A percentile compares a stretch with the other conserved stretches of the same genome.
Evolutionary conservation across 2,329 filamentous ascomycete species (phyloP).

Genomic region (Alternaria sp.): DNA sequence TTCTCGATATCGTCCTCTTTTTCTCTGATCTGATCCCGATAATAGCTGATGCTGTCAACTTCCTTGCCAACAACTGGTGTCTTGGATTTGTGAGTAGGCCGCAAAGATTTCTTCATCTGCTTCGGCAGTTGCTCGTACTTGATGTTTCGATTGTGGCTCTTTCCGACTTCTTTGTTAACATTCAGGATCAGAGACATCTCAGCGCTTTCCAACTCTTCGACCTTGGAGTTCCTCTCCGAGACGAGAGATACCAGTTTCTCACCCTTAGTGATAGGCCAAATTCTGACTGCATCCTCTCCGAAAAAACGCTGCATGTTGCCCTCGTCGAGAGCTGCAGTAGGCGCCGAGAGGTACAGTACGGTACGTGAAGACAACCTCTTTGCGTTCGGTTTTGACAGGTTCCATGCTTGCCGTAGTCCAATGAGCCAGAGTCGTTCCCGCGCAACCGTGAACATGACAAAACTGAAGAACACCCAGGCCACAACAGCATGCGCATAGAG

Average conservation of each 20-base stretch:
- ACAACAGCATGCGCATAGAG: slow-evolving; percentile 82
- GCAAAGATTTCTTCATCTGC: slow-evolving; percentile 70
- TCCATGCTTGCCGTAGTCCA: slow-evolving; percentile 90
- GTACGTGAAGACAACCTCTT: slow-evolving; percentile 89
- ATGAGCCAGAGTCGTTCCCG: slow-evolving; percentile 91
- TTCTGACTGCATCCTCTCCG: slow-evolving; percentile 77
- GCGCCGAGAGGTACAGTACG: slow-evolving; percentile 87
- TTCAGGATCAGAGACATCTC: slow-evolving; percentile 85
- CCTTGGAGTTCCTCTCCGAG: slow-evolving; percentile 79
- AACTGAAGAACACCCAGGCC: slow-evolving; percentile 83
- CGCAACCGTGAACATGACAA: slow-evolving; percentile 87
- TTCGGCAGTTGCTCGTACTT: slow-evolving; percentile 60
- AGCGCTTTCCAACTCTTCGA: slow-evolving; percentile 82
- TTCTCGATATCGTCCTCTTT: slow-evolving; percentile 76
- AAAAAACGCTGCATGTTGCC: slow-evolving; percentile 81
- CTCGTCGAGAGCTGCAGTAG: slow-evolving; percentile 78
- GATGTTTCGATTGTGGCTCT: slow-evolving; percentile 56
- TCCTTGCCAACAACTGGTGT: slow-evolving; percentile 75
- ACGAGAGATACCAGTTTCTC: slow-evolving; percentile 82
- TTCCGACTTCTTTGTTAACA: slow-evolving; percentile 77
- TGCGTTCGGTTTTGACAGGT: slow-evolving; percentile 83
- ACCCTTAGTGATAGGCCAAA: slow-evolving; percentile 84
- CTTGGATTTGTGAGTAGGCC: slow-evolving; percentile 49
- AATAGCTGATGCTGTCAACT: slow-evolving; percentile 94
- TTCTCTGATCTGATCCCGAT: slow-evolving; percentile 76